Conservation (phyloP, 495 filamentous ascomycete genomes). For the Penicillium soppii region DNA sequence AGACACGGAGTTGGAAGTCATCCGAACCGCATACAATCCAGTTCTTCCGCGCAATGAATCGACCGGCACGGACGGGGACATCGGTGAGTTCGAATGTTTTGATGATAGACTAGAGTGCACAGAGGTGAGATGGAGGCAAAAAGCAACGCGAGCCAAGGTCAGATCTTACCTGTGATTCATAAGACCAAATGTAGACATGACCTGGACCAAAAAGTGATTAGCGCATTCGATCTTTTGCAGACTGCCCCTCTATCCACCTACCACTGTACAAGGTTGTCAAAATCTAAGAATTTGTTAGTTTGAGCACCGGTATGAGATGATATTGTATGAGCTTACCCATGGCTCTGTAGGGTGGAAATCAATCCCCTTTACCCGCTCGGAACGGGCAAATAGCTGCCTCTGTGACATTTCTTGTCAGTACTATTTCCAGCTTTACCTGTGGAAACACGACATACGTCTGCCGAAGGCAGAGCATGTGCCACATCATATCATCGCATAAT, state of each 20-base stretch:
- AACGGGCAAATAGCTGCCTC: slow-evolving; percentile 80
- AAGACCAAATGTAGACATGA: slow-evolving; percentile 99
- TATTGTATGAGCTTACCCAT: slow-evolving; percentile 57
- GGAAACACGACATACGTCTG: slow-evolving; percentile 15
- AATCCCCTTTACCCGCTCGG: slow-evolving; percentile 94
- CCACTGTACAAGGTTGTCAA: slow-evolving; percentile 94
- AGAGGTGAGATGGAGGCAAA: slow-evolving; percentile 8
- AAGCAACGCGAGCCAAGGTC: background rate
- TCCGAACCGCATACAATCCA: slow-evolving; percentile 99
- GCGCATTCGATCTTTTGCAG: slow-evolving; percentile 14
- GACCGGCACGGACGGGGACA: slow-evolving; percentile 94
- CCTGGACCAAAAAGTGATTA: slow-evolving; percentile 47
- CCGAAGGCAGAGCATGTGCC: background rate
- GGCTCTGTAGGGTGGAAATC: slow-evolving; percentile 96
- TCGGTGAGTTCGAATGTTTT: slow-evolving; percentile 99
- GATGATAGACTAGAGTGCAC: slow-evolving; percentile 67
- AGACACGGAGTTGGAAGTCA: slow-evolving; percentile 94
- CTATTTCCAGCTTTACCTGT: slow-evolving; percentile 20
- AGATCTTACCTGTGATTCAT: slow-evolving; percentile 76
- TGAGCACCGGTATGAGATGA: background rate
- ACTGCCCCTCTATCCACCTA: slow-evolving; percentile 38
- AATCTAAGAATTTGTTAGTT: slow-evolving; percentile 56
- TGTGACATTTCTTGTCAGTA: slow-evolving; percentile 32
- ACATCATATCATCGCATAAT: slow-evolving; percentile 8
- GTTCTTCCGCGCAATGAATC: slow-evolving; percentile 96